phyloP scores from a whole-genome alignment of 208 protist species.

The Lotmaria passim region DNA sequence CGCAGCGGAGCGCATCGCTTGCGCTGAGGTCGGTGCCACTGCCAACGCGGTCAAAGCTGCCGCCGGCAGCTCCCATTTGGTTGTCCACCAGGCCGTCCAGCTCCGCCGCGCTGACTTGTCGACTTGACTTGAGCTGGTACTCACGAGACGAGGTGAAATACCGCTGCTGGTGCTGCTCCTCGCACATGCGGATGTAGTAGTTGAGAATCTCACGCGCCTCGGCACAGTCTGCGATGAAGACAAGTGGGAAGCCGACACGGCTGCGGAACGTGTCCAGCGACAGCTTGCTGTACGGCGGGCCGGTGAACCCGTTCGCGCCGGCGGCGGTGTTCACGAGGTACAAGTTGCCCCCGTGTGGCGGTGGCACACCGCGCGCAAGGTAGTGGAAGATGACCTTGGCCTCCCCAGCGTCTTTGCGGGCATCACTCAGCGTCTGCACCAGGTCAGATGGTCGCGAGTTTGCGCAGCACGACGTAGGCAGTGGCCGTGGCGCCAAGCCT shows the following conservation, averaged over 20 bases:
- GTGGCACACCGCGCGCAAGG: conserved; percentile 69
- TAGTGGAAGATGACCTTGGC: conserved; percentile 88
- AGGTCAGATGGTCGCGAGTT: conserved; percentile 69
- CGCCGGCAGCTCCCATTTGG: background rate
- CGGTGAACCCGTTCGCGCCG: conserved; percentile 24
- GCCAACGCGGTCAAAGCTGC: conserved; percentile 25
- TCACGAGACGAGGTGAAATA: conserved; percentile 52
- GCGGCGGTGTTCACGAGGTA: conserved; percentile 48
- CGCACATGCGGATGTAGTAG: conserved; percentile 61
- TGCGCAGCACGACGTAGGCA: conserved; percentile 53
- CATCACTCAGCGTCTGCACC: conserved; percentile 59
- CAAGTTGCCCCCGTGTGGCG: conserved; percentile 53
- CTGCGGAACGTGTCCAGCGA: conserved; percentile 63
- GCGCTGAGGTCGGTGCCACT: conserved; percentile 28
- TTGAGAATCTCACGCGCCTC: conserved; percentile 71
- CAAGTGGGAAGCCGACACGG: conserved; percentile 73
- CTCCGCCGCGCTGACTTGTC: conserved; percentile 38
- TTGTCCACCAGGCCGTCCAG: conserved; percentile 34
- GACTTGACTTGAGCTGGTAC: conserved; percentile 49
- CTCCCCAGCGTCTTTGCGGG: conserved; percentile 65
- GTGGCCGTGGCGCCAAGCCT: conserved; percentile 62
- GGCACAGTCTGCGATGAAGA: conserved; percentile 86
- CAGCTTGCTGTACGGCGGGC: conserved; percentile 45
- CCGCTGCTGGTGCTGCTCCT: conserved; percentile 67
- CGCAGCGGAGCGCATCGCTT: conserved; percentile 16